Percentiles rank a stretch among this genome's conserved stretches.
These are phyloP conservation scores for Globisporangium polare DNA, from an alignment of 352 stramenopile genomes.

Conservation along the genomic window DNA sequence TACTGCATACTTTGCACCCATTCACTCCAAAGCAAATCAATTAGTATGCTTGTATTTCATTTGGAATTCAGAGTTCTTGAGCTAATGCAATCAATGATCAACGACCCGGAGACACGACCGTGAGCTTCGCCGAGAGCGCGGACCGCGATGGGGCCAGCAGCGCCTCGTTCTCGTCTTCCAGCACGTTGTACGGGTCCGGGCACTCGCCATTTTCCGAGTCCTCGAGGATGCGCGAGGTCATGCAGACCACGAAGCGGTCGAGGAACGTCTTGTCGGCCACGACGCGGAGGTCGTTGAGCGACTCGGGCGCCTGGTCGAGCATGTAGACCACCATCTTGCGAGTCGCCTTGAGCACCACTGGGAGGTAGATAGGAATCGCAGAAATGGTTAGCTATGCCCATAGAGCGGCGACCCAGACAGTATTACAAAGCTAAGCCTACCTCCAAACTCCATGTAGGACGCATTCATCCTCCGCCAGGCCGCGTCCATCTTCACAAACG, in stretches of 20 bases:
- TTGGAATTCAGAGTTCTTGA: background rate
- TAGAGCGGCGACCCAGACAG: background rate
- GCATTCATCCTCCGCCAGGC: conserved; percentile 77
- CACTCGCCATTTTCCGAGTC: conserved; percentile 76
- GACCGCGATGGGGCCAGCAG: conserved; percentile 28
- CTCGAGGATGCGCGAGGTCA: conserved; percentile 41
- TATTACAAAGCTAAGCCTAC: conserved; percentile 23
- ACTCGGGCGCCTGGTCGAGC: conserved; percentile 45
- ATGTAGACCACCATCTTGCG: conserved; percentile 56
- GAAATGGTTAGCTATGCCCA: background rate
- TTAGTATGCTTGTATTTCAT: background rate
- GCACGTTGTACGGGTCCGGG: conserved; percentile 52
- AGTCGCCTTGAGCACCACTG: conserved; percentile 76
- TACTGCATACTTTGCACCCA: too few relatives aligned
- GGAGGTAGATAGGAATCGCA: conserved; percentile 6
- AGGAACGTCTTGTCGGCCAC: conserved; percentile 60
- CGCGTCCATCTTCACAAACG: conserved; percentile 82
- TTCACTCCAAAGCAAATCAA: background rate
- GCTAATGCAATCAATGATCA: background rate
- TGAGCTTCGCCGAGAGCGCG: conserved; percentile 4
- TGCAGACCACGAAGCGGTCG: conserved; percentile 63
- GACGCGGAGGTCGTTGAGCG: conserved; percentile 47
- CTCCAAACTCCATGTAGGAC: conserved; percentile 84
- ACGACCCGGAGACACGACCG: background rate
- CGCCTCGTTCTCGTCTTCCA: conserved; percentile 58